A percentile compares a stretch with the other conserved stretches of the same genome.
Conservation (phyloP, 441 rosid genomes). For the Aquilaria agallochum region DNA sequence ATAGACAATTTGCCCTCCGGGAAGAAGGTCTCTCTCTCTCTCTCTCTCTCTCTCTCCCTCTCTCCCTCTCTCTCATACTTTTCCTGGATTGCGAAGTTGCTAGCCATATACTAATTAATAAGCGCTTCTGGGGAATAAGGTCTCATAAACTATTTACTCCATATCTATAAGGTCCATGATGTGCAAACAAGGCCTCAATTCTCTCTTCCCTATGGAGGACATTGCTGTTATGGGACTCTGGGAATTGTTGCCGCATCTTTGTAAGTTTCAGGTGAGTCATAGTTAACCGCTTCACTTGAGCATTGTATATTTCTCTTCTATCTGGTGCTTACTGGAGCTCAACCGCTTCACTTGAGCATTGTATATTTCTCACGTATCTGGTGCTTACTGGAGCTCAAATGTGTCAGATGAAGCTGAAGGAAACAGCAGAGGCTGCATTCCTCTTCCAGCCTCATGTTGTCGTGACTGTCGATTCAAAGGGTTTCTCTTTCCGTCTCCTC, state of each 20-base stretch:
- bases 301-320: no score
- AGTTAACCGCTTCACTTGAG: not conserved
- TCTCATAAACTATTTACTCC: conserved; percentile 1
- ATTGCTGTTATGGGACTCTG: conserved; percentile 90
- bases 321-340: not conserved
- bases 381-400: conserved; percentile 8
- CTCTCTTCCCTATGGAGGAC: conserved; percentile 84
- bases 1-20: no score
- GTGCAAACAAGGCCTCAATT: conserved; percentile 64
- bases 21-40: no score
- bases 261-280: conserved; percentile 64
- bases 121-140: no score
- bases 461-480: conserved; percentile 90
- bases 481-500: conserved; percentile 84
- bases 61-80: not conserved
- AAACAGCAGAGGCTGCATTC: conserved; percentile 66
- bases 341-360: not conserved
- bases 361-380: no score
- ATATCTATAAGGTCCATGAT: conserved; percentile 49
- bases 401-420: conserved; percentile 57
- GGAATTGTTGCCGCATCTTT: conserved; percentile 82
- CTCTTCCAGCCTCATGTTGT: conserved; percentile 77
- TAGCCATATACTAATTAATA: not conserved
- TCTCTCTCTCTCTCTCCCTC: not conserved
- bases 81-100: not conserved